A percentile compares a stretch with the other conserved stretches of the same genome.
These are phyloP conservation scores for Hypoxylon fragiforme DNA, from an alignment of 495 filamentous ascomycete species.

Conservation along the genomic window DNA sequence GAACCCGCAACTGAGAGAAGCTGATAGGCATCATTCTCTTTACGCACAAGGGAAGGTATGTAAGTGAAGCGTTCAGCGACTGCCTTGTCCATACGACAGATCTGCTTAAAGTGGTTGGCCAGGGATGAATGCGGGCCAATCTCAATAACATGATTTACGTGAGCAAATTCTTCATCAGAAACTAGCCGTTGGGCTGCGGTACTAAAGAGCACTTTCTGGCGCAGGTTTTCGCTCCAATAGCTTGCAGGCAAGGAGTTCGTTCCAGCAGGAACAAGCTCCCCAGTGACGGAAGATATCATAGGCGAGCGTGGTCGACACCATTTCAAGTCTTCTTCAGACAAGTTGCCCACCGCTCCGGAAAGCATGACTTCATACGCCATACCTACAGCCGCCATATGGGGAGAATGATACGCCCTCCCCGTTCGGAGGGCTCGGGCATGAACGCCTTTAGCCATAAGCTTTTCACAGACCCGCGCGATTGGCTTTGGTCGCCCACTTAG, in stretches of 20 bases:
- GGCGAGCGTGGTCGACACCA: constrained; percentile 25
- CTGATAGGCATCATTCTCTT: constrained; percentile 39
- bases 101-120: constrained; percentile 49
- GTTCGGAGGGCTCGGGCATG: constrained; percentile 48
- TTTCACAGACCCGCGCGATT: constrained; percentile 36
- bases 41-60: constrained; percentile 39
- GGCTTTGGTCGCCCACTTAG: constrained; percentile 44
- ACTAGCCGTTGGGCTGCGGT: constrained; percentile 37
- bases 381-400: constrained; percentile 47
- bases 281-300: constrained; percentile 44
- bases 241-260: constrained; percentile 1
- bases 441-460: constrained; percentile 35
- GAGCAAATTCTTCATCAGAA: constrained; percentile 9
- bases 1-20: constrained; percentile 43
- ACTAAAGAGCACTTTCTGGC: constrained; percentile 50
- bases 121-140: constrained; percentile 62
- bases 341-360: constrained; percentile 4
- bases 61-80: constrained; percentile 38
- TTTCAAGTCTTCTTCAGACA: constrained; percentile 19
- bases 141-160: constrained; percentile 42
- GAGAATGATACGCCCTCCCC: constrained; percentile 56
- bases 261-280: constrained; percentile 5
- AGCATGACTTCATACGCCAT: constrained; percentile 42
- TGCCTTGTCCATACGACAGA: constrained; percentile 30
- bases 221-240: constrained; percentile 55